These are phyloP conservation scores for Saturnispora hagleri DNA, from an alignment of 805 yeast species.

Conservation along the genomic window DNA sequence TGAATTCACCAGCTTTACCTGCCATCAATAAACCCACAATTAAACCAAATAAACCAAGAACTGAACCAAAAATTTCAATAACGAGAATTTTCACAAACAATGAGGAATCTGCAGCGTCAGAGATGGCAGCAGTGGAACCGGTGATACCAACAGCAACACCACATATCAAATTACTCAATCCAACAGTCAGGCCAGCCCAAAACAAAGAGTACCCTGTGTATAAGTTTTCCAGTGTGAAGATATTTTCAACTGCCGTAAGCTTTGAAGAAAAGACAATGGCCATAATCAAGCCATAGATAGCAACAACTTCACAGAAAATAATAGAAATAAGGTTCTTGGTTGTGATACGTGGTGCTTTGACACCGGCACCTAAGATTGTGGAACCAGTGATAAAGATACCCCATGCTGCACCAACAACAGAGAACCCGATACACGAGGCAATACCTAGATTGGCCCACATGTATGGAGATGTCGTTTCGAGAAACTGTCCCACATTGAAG, in stretches of 20 bases:
- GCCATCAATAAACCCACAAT: conserved; percentile 97
- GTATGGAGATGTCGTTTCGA: conserved; percentile 82
- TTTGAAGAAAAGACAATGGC: conserved; percentile 95
- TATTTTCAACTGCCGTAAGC: conserved; percentile 55
- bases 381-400: conserved; percentile 96
- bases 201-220: conserved; percentile 93
- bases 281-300: conserved; percentile 95
- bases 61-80: conserved; percentile 95
- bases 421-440: conserved; percentile 81
- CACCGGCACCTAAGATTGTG: conserved; percentile 95
- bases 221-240: conserved; percentile 73
- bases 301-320: conserved; percentile 98
- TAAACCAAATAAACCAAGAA: conserved; percentile 89
- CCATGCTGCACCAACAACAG: conserved; percentile 99
- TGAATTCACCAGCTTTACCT: conserved; percentile 84
- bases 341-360: conserved; percentile 92
- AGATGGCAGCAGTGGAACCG: conserved; percentile 96
- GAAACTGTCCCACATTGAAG: conserved; percentile 84
- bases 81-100: conserved; percentile 93
- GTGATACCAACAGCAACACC: conserved; percentile 97
- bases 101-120: conserved; percentile 95
- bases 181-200: conserved; percentile 98
- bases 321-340: conserved; percentile 94
- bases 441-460: conserved; percentile 96
- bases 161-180: conserved; percentile 85